Evolutionary conservation across 768 basidiomycete genomes (phyloP), one percentile per base, ranked within the genome.

Genomic region (Leccinum subgranulosum): DNA sequence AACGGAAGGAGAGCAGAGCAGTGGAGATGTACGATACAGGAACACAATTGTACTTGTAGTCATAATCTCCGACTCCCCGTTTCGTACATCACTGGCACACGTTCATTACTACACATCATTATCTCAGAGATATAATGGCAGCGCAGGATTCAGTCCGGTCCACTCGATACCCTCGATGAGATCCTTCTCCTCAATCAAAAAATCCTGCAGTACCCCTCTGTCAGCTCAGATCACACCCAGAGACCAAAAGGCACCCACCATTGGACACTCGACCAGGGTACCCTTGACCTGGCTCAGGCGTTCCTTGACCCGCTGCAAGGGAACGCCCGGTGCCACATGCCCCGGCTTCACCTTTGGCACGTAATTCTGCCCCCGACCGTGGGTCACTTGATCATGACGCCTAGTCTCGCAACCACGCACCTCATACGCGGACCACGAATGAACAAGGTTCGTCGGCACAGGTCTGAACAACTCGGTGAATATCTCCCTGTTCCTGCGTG

Each of bases 381-480:
- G 9, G 65, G 61, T 39, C 57, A 49, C 55, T 45, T 25, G 47
- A 50, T 33, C 31, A 19, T 43, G 23, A 23, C n/a, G n/a, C n/a
- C n/a, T n/a, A n/a, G n/a, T n/a, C n/a, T n/a, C 43, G 55, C 55
- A 72, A 83, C 45, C 15, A 68, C 66, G 54, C 52, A 89, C 90
- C 52, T 88, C 85, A 68, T 94, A 96, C 5, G 84, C 82, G 9
- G 80, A 74, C 92, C 91, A 94, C 55, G 80, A 79, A 60, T 86
- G 80, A 51, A 95, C 88, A 27, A 88, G 73, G 73, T 97, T 93
- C 12, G 85, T 88, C 4, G 94, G 93, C 15, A 92, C 84, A n/a
- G 90, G 86, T 41, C 85, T 80, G 79, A 96, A 97, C 29, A 94
- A 65, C 74, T 92, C 90, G 5, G 88, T 86, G 64, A 93, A 96